These are phyloP conservation scores for Eucalyptus erythrocorys DNA, from an alignment of 345 rosid species.

Conservation along the genomic window DNA sequence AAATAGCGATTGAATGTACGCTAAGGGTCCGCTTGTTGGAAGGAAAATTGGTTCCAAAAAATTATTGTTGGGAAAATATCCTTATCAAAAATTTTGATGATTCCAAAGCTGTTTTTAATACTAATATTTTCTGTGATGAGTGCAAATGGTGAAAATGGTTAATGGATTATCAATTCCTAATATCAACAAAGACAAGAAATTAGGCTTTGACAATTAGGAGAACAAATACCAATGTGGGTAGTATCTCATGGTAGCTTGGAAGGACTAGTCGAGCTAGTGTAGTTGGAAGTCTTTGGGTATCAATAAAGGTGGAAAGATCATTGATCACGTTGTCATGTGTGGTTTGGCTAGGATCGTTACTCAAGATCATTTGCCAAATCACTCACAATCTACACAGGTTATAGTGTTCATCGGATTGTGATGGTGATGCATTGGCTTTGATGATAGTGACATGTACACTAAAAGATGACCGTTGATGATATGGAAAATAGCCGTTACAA, in stretches of 20 bases:
- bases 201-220: not conserved
- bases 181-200: not conserved
- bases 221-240: not conserved
- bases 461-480: not conserved
- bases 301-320: not conserved
- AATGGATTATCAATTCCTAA: not conserved
- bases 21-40: not conserved
- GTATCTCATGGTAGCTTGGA: not conserved
- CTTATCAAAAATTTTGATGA: not conserved
- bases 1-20: no score
- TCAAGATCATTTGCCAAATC: not conserved
- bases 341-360: not conserved
- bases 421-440: not conserved
- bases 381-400: not conserved
- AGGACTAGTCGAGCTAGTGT: not conserved
- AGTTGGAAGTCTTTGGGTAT: not conserved
- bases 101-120: not conserved
- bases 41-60: not conserved
- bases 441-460: not conserved
- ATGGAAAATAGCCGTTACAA: fast-evolving
- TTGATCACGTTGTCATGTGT: not conserved
- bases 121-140: not conserved
- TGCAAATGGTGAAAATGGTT: not conserved
- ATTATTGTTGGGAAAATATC: not conserved
- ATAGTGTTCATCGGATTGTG: not conserved